Conservation (phyloP, 2,329 filamentous ascomycete species). For the Tolypocladium nubicola region DNA sequence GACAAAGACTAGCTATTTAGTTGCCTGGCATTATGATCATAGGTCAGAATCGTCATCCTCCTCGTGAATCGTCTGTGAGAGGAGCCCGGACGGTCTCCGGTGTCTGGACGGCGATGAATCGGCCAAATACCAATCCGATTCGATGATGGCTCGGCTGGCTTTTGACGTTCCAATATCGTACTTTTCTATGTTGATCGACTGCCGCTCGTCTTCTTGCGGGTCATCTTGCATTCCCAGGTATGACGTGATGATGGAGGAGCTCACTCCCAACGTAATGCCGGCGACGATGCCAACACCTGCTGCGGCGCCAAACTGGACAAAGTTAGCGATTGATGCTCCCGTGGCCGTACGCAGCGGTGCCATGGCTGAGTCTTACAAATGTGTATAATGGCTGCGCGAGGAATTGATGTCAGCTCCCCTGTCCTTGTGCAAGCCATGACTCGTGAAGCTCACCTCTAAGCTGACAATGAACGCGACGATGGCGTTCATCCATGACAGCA, state of each 20-base stretch:
- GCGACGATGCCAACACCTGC: slow-evolving; percentile 54
- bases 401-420: not conserved
- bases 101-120: slow-evolving; percentile 25
- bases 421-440: not conserved
- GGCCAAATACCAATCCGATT: slow-evolving; percentile 27
- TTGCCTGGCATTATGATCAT: slow-evolving; percentile 3
- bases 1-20: not conserved
- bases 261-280: slow-evolving; percentile 48
- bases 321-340: not conserved
- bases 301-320: slow-evolving; percentile 49
- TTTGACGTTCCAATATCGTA: not conserved
- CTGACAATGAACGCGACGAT: slow-evolving; percentile 17
- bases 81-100: slow-evolving; percentile 35
- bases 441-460: slow-evolving; percentile 21
- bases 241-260: slow-evolving; percentile 43
- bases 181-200: slow-evolving; percentile 5
- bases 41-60: slow-evolving; percentile 57
- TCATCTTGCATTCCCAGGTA: slow-evolving; percentile 32
- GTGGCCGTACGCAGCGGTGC: not conserved
- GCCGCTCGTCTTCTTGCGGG: slow-evolving; percentile 3
- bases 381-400: slow-evolving; percentile 29
- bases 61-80: slow-evolving; percentile 60
- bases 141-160: slow-evolving; percentile 16
- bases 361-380: slow-evolving; percentile 21
- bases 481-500: slow-evolving; percentile 10